These are phyloP conservation scores for Rhizopogon vinicolor DNA, from an alignment of 768 basidiomycete genomes.

Conservation along the genomic window DNA sequence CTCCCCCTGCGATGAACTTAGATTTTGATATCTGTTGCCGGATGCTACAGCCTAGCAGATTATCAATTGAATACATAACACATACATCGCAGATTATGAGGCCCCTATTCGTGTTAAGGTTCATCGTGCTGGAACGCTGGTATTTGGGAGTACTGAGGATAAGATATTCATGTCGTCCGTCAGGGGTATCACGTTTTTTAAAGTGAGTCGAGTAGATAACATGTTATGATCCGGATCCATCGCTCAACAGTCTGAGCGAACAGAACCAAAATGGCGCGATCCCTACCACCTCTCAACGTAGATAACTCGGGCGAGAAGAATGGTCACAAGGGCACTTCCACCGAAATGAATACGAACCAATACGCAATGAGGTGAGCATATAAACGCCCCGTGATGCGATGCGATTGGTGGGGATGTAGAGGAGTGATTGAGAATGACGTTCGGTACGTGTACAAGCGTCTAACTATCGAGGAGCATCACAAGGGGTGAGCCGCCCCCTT, in stretches of 20 bases:
- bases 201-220: background rate
- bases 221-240: background rate
- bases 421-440: background rate
- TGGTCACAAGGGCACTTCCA: conserved; percentile 11
- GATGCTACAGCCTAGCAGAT: background rate
- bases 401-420: conserved; percentile 17
- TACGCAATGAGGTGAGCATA: conserved; percentile 2
- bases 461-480: background rate
- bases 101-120: background rate
- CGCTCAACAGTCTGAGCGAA: background rate
- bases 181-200: background rate
- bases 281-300: background rate
- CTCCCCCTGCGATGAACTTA: background rate
- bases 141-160: background rate
- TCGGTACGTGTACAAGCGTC: background rate
- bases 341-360: conserved; percentile 13
- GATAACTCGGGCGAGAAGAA: conserved; percentile 3
- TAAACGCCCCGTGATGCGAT: conserved; percentile 12
- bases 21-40: background rate
- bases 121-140: background rate
- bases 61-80: background rate
- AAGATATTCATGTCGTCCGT: background rate
- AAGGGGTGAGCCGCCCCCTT: background rate
- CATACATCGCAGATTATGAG: background rate
- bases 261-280: conserved; percentile 18